Conservation (phyloP, 139 green algal genomes). For the Mychonastes homosphaera region DNA sequence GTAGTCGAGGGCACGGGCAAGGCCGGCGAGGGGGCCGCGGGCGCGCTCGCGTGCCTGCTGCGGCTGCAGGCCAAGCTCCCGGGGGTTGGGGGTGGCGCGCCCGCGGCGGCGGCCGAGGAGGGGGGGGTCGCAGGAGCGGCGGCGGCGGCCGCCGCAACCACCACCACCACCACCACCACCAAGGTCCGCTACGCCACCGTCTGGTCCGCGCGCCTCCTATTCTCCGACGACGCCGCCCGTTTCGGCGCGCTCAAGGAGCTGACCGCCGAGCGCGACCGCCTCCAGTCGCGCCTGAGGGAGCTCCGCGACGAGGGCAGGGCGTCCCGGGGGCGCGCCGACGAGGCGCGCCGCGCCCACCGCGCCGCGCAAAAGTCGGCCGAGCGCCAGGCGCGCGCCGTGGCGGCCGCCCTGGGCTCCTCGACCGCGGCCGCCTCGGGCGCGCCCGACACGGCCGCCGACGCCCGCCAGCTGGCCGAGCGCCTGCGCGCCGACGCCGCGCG, state of each 20-base stretch:
- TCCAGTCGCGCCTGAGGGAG: not conserved
- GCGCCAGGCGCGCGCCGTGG: not conserved
- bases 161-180: not conserved
- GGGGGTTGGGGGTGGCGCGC: no score
- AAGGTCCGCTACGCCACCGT: constrained; percentile 23
- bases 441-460: no score
- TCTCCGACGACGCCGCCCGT: constrained; percentile 47
- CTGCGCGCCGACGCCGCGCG: not conserved
- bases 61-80: not conserved
- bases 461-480: not conserved
- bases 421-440: no score
- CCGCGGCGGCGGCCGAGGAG: no score
- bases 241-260: constrained; percentile 34
- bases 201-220: constrained; percentile 45
- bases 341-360: not conserved
- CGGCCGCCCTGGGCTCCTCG: not conserved
- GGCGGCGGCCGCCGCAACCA: no score
- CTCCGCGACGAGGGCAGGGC: not conserved
- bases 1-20: constrained; percentile 38
- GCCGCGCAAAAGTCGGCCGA: not conserved
- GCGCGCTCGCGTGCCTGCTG: not conserved
- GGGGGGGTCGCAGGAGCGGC: no score
- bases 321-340: not conserved
- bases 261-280: not conserved
- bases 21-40: constrained; percentile 1